phyloP scores from a whole-genome alignment of 495 filamentous ascomycete species.

The Annulohypoxylon maeteangense region DNA sequence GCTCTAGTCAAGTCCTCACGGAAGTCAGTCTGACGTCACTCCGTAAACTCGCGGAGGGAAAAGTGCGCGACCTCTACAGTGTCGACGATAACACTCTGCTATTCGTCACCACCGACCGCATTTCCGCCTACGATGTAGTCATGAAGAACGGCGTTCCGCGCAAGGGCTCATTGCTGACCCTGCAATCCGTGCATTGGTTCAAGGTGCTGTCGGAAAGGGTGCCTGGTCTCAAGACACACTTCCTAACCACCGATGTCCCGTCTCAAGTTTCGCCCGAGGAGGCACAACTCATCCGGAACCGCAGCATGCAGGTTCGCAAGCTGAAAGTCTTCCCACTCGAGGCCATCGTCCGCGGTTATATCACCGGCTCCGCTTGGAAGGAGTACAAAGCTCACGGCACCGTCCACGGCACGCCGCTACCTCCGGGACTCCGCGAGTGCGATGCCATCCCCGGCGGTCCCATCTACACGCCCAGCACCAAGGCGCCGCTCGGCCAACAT shows the following conservation, averaged over 20 bases:
- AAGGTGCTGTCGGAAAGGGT: slow-evolving; percentile 70
- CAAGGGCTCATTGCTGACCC: slow-evolving; percentile 87
- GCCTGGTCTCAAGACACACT: slow-evolving; percentile 78
- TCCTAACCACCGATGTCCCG: slow-evolving; percentile 76
- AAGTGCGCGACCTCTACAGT: slow-evolving; percentile 85
- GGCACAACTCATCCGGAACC: slow-evolving; percentile 65
- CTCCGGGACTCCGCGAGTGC: slow-evolving; percentile 75
- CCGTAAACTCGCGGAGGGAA: slow-evolving; percentile 58
- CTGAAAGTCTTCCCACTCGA: slow-evolving; percentile 88
- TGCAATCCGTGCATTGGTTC: slow-evolving; percentile 90
- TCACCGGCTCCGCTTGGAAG: slow-evolving; percentile 91
- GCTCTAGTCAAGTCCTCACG: slow-evolving; percentile 16
- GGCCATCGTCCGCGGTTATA: slow-evolving; percentile 84
- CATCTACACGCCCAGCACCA: slow-evolving; percentile 90
- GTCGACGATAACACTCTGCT: slow-evolving; percentile 80
- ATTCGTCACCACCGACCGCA: slow-evolving; percentile 90
- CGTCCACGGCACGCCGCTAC: slow-evolving; percentile 79
- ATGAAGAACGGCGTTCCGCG: slow-evolving; percentile 87
- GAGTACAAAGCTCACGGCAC: slow-evolving; percentile 78
- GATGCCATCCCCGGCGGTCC: slow-evolving; percentile 74
- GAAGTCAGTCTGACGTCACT: slow-evolving; percentile 22
- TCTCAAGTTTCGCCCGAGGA: slow-evolving; percentile 57
- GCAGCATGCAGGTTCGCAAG: slow-evolving; percentile 85
- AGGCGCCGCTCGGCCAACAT: slow-evolving; percentile 83
- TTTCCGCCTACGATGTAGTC: slow-evolving; percentile 94